A percentile compares a stretch with the other conserved stretches of the same genome.
phyloP scores from a whole-genome alignment of 306 rosid genomes.

The Mimosa pudica region DNA sequence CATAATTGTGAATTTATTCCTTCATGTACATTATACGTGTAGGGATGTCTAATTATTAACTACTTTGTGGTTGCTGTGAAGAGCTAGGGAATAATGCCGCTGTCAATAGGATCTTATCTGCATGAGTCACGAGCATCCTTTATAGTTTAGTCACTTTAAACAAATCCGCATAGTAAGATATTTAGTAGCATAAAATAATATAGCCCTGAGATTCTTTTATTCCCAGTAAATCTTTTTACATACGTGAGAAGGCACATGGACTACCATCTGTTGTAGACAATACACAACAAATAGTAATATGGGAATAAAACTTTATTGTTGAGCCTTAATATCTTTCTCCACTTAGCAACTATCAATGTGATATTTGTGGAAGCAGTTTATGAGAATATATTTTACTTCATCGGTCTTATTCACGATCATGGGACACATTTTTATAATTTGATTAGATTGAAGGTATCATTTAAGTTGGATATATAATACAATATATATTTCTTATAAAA shows the following conservation, averaged over 20 bases:
- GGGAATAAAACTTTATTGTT: constrained; percentile 48
- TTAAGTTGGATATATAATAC: too few species aligned
- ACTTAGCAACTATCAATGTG: constrained; percentile 44
- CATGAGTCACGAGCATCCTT: constrained; percentile 24
- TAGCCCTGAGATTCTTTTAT: constrained; percentile 32
- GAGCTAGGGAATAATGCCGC: constrained; percentile 31
- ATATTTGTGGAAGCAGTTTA: constrained; percentile 43
- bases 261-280: constrained; percentile 28
- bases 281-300: constrained; percentile 25
- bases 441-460: too few species aligned
- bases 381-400: constrained; percentile 30
- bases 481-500: too few species aligned
- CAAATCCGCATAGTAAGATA: not conserved
- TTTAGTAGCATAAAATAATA: not conserved
- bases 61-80: constrained; percentile 29
- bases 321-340: constrained; percentile 37
- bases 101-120: constrained; percentile 20
- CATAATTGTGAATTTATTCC: not conserved
- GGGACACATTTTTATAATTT: too few species aligned
- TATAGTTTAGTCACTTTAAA: constrained; percentile 9
- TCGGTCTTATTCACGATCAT: too few species aligned
- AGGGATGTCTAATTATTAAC: not conserved
- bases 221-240: constrained; percentile 31
- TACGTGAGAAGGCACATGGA: not conserved
- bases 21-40: not conserved